A percentile compares a stretch with the other conserved stretches of the same genome.
phyloP scores from a whole-genome alignment of 176 grass and related monocot genomes.

The Tillandsia leiboldiana region DNA sequence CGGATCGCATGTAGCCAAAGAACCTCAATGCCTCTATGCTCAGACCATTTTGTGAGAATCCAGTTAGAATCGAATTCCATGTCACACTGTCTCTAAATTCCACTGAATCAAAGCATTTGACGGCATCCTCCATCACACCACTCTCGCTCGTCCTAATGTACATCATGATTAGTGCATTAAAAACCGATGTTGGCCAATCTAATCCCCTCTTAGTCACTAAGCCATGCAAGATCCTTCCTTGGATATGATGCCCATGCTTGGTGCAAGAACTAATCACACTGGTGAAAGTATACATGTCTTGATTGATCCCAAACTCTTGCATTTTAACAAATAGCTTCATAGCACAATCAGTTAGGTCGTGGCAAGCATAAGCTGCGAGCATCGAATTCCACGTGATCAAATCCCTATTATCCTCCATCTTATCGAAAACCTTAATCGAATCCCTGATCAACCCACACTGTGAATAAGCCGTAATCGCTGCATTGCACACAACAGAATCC shows the following conservation, averaged over 20 bases:
- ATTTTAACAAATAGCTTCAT: slow-evolving; percentile 32
- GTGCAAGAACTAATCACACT: slow-evolving; percentile 44
- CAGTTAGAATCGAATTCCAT: slow-evolving; percentile 62
- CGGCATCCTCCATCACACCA: slow-evolving; percentile 46
- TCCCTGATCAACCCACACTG: slow-evolving; percentile 27
- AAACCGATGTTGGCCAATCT: slow-evolving; percentile 29
- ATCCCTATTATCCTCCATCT: slow-evolving; percentile 28
- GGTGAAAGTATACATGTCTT: slow-evolving; percentile 57
- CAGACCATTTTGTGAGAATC: slow-evolving; percentile 40
- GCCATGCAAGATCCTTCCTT: slow-evolving; percentile 34
- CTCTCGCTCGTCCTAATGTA: slow-evolving; percentile 28
- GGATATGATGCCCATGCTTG: neutral
- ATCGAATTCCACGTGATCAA: slow-evolving; percentile 68
- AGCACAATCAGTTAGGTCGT: slow-evolving; percentile 15
- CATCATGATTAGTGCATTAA: slow-evolving; percentile 52
- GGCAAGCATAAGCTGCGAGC: slow-evolving; percentile 38
- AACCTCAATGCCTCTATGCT: slow-evolving; percentile 41
- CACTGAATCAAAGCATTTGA: slow-evolving; percentile 33
- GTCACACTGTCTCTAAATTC: slow-evolving; percentile 36
- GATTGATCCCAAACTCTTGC: slow-evolving; percentile 15
- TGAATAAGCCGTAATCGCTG: slow-evolving; percentile 39
- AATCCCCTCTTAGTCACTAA: slow-evolving; percentile 36
- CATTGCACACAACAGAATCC: slow-evolving; percentile 33
- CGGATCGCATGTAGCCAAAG: slow-evolving; percentile 33
- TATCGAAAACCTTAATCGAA: slow-evolving; percentile 49